phyloP scores from a whole-genome alignment of 1,284 basidiomycete genomes.

The Moniliella sp. region DNA sequence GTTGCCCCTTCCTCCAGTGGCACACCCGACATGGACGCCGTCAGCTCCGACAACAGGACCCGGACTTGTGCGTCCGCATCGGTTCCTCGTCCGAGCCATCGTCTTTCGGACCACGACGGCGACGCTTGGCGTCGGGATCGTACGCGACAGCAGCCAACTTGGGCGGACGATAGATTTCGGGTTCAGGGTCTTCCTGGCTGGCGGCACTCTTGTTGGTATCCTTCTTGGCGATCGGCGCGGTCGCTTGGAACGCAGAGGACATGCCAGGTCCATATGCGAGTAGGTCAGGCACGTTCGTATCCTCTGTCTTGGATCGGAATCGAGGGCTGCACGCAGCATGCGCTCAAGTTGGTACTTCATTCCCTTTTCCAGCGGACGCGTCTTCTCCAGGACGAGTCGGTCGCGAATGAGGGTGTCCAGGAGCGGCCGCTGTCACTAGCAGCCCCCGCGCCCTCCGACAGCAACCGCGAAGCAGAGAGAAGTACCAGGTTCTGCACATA shows the following conservation, averaged over 20 bases:
- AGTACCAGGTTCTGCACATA: conserved; percentile 72
- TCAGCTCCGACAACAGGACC: conserved; percentile 23
- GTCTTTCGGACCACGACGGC: conserved; percentile 20
- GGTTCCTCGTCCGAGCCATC: conserved; percentile 12
- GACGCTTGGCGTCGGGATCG: conserved; percentile 40
- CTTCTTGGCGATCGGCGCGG: conserved; percentile 33
- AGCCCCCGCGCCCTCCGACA: too few relatives aligned
- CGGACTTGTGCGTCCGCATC: conserved; percentile 6
- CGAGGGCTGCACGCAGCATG: background rate
- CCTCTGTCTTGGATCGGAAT: conserved; percentile 8
- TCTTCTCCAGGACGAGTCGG: conserved; percentile 35
- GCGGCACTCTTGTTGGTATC: conserved; percentile 19
- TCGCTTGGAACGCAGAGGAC: conserved; percentile 7
- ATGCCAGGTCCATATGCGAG: conserved; percentile 75
- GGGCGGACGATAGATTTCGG: conserved; percentile 68
- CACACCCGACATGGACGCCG: conserved; percentile 23
- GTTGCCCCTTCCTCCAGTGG: conserved; percentile 23
- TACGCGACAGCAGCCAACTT: conserved; percentile 80
- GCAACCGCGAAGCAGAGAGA: conserved; percentile 35
- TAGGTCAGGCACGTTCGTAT: conserved; percentile 51
- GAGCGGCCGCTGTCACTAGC: conserved; percentile 8
- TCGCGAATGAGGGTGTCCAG: conserved; percentile 15
- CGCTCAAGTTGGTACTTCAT: conserved; percentile 77
- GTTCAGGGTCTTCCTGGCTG: conserved; percentile 23
- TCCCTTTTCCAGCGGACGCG: conserved; percentile 49